Conservation (phyloP, 2,329 filamentous ascomycete genomes). For the Plectosphaerella sp. region DNA sequence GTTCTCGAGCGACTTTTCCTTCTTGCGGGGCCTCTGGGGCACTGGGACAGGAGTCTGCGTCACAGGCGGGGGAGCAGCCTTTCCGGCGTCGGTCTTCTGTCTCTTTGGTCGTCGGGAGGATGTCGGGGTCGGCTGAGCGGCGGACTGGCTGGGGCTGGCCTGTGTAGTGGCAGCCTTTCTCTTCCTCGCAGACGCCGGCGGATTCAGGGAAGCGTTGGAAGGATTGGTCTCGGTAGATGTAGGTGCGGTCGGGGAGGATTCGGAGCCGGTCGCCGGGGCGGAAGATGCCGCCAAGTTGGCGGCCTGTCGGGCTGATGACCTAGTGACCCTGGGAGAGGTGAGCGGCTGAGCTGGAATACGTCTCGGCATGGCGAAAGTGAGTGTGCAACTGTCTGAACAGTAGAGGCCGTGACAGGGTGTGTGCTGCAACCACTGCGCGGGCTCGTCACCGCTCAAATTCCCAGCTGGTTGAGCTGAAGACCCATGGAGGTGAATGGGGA, state of each 20-base stretch:
- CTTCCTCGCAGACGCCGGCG: constrained; percentile 57
- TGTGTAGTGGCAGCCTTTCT: constrained; percentile 65
- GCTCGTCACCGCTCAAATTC: too few relatives aligned
- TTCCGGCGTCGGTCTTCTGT: constrained; percentile 56
- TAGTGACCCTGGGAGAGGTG: constrained; percentile 96
- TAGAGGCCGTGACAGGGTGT: background rate
- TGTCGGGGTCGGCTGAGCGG: constrained; percentile 14
- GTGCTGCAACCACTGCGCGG: background rate
- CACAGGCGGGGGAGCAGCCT: constrained; percentile 24
- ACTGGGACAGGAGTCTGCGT: constrained; percentile 5
- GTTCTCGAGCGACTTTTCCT: constrained; percentile 54
- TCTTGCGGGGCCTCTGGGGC: constrained; percentile 46
- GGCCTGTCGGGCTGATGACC: constrained; percentile 88
- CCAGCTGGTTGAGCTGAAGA: too few relatives aligned
- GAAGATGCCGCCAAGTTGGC: constrained; percentile 54
- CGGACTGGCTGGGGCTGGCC: constrained; percentile 31
- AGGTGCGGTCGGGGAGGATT: constrained; percentile 35
- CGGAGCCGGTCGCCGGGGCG: constrained; percentile 31
- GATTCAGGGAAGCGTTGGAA: constrained; percentile 32
- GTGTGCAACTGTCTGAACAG: background rate
- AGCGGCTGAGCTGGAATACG: constrained; percentile 43
- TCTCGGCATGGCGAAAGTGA: background rate
- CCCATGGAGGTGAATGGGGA: constrained; percentile 7
- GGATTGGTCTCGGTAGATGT: constrained; percentile 28
- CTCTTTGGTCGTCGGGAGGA: constrained; percentile 64